phyloP scores from a whole-genome alignment of 768 basidiomycete species.

The Suillus americanus region DNA sequence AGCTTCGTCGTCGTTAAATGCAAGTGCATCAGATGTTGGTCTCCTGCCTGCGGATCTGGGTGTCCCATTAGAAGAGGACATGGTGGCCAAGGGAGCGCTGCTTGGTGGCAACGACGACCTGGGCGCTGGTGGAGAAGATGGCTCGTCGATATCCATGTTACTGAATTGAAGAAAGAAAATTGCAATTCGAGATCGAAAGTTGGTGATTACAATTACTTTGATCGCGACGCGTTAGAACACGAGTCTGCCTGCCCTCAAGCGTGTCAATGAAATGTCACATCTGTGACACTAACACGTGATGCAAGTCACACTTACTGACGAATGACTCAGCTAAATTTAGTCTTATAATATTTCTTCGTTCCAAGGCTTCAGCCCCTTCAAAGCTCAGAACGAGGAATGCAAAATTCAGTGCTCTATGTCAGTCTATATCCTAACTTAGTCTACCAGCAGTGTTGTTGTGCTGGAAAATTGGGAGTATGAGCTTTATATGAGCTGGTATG shows the following conservation, averaged over 20 bases:
- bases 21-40: constrained; percentile 51
- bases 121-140: constrained; percentile 56
- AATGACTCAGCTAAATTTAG: not conserved
- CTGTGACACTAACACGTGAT: not conserved
- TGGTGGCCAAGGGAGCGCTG: constrained; percentile 42
- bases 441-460: not conserved
- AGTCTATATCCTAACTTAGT: not conserved
- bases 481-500: not conserved
- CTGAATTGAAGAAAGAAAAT: constrained; percentile 1
- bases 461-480: not conserved
- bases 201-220: not conserved
- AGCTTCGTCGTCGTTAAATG: constrained; percentile 53
- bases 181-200: constrained; percentile 13
- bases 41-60: constrained; percentile 35
- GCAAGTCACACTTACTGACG: not conserved
- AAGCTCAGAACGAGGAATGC: not conserved
- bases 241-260: constrained; percentile 46
- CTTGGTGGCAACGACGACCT: constrained; percentile 54
- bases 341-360: no score
- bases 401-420: not conserved
- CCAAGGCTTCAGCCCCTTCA: not conserved
- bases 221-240: constrained; percentile 37
- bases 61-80: constrained; percentile 37
- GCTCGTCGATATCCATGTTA: constrained; percentile 55
- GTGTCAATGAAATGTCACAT: not conserved